Conservation (phyloP, 2,329 filamentous ascomycete species). For the Penicillium sp. region DNA sequence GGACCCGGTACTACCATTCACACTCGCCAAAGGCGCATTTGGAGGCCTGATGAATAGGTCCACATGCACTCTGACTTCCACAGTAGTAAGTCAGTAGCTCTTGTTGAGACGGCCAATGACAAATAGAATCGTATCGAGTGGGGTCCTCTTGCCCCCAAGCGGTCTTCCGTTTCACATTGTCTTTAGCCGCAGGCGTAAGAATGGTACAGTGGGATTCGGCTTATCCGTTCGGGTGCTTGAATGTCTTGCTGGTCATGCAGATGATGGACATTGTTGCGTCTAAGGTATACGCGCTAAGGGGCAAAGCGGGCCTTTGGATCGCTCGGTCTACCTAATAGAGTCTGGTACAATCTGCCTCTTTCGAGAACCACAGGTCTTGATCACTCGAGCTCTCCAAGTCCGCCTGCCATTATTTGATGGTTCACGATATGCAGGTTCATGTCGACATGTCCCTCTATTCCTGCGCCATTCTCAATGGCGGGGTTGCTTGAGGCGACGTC, state of each 20-base stretch:
- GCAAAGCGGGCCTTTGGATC: background rate
- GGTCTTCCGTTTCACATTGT: conserved; percentile 56
- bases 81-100: conserved; percentile 54
- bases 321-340: background rate
- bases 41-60: conserved; percentile 42
- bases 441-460: conserved; percentile 35
- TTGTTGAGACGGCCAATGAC: conserved; percentile 53
- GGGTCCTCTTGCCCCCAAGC: conserved; percentile 59
- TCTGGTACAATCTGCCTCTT: background rate
- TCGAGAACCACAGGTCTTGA: background rate
- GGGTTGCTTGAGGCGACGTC: conserved; percentile 38
- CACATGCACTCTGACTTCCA: conserved; percentile 51
- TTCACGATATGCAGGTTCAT: conserved; percentile 29
- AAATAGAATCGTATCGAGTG: conserved; percentile 52
- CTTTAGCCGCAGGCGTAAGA: conserved; percentile 55
- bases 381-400: background rate
- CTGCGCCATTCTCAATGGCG: conserved; percentile 38
- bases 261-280: conserved; percentile 48
- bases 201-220: conserved; percentile 49
- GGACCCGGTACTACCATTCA: conserved; percentile 55
- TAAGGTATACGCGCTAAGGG: background rate
- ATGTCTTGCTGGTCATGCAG: conserved; percentile 47
- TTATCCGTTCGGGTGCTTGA: conserved; percentile 59
- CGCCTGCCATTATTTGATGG: background rate
- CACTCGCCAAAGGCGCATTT: conserved; percentile 40